A percentile compares a stretch with the other conserved stretches of the same genome.
Evolutionary conservation across 1,139 yeast species (phyloP).

Genomic region (Protomyces macrosporus): DNA sequence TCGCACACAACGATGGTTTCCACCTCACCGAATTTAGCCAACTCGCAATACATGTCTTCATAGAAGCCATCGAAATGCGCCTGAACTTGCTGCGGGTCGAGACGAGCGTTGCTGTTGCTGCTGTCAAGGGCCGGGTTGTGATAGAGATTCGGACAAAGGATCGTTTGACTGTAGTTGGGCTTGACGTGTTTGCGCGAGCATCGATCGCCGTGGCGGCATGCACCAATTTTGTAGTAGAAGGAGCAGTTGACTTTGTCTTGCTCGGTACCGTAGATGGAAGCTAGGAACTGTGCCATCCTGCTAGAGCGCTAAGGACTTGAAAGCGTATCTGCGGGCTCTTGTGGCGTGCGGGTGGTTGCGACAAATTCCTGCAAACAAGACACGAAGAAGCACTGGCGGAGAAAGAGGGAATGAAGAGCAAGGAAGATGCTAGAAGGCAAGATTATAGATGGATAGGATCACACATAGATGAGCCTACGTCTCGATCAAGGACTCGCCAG

Average conservation of each 20-base stretch:
- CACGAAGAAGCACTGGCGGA: too few species aligned
- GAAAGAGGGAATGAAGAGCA: too few species aligned
- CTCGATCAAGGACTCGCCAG: too few species aligned
- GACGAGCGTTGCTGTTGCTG: conserved; percentile 26
- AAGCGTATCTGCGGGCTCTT: too few species aligned
- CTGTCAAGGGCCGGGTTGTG: conserved; percentile 51
- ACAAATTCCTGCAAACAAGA: too few species aligned
- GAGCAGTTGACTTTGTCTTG: conserved; percentile 43
- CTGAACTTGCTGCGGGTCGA: conserved; percentile 45
- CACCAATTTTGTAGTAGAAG: conserved; percentile 80
- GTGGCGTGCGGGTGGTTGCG: too few species aligned
- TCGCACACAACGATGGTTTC: conserved; percentile 70
- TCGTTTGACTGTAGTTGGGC: conserved; percentile 64
- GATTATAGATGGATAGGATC: too few species aligned
- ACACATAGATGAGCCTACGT: too few species aligned
- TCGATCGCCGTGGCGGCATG: conserved; percentile 88
- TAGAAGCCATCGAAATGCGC: conserved; percentile 59
- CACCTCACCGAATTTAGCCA: conserved; percentile 57
- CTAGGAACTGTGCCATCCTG: conserved; percentile 40
- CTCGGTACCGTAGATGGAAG: conserved; percentile 44
- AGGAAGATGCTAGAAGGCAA: too few species aligned
- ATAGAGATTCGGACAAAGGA: conserved; percentile 64
- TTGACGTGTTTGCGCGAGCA: conserved; percentile 72
- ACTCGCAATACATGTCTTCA: conserved; percentile 66
- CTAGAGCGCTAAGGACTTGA: too few species aligned